Conservation (phyloP, 2,329 filamentous ascomycete genomes). For the Penicillium occitanis region DNA sequence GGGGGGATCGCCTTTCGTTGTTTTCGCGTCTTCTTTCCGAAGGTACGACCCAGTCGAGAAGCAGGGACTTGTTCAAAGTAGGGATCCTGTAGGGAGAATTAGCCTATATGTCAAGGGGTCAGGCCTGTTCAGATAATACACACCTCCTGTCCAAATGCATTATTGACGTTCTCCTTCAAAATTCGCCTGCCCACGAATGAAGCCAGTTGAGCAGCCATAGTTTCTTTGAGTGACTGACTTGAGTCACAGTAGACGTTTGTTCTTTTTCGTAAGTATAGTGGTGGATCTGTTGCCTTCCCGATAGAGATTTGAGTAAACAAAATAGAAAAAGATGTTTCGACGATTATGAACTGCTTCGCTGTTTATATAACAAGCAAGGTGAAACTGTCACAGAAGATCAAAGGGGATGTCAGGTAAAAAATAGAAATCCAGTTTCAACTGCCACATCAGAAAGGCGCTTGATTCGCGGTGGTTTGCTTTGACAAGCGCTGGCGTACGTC, state of each 20-base stretch:
- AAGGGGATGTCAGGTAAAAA: not conserved
- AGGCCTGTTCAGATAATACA: constrained; percentile 10
- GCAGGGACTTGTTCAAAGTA: constrained; percentile 83
- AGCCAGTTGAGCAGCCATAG: constrained; percentile 26
- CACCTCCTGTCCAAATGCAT: constrained; percentile 46
- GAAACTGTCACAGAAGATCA: not conserved
- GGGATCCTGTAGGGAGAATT: constrained; percentile 65
- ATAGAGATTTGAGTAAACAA: not conserved
- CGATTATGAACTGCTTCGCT: not conserved
- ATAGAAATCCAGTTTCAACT: constrained; percentile 15
- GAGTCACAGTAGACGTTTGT: not conserved
- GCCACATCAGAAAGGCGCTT: not conserved
- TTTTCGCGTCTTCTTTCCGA: constrained; percentile 73
- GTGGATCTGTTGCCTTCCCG: not conserved
- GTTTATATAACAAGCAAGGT: not conserved
- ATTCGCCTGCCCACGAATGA: constrained; percentile 35
- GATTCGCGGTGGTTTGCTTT: constrained; percentile 3
- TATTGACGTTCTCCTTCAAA: constrained; percentile 40
- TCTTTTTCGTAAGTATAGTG: not conserved
- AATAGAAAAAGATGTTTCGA: not conserved
- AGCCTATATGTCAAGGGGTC: not conserved
- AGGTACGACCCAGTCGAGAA: constrained; percentile 64
- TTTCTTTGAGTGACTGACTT: not conserved
- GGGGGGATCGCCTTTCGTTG: constrained; percentile 79
- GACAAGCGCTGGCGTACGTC: constrained; percentile 9